Conservation (phyloP, 306 rosid species). For the Lagenaria siceraria region DNA sequence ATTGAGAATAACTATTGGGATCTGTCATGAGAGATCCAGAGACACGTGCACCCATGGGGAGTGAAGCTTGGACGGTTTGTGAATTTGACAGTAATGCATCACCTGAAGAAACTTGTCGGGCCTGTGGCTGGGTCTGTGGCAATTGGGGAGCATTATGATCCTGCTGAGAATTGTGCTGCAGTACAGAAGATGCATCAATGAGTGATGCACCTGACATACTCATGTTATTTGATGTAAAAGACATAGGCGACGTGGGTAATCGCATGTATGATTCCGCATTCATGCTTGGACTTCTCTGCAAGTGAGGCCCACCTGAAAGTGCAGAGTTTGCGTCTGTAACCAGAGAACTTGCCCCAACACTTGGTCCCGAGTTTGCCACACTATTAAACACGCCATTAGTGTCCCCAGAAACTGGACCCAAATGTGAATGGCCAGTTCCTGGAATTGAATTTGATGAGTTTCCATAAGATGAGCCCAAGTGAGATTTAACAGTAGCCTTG, state of each 20-base stretch:
- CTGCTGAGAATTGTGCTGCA: constrained; percentile 74
- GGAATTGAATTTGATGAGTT: constrained; percentile 66
- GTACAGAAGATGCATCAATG: constrained; percentile 78
- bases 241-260: constrained; percentile 82
- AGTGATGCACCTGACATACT: constrained; percentile 83
- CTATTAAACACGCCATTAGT: constrained; percentile 54
- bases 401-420: constrained; percentile 79
- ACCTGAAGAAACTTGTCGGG: constrained; percentile 59
- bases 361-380: constrained; percentile 82
- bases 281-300: constrained; percentile 95
- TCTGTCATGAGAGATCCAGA: constrained; percentile 62
- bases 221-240: constrained; percentile 80
- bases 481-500: constrained; percentile 67
- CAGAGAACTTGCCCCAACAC: constrained; percentile 92
- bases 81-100: constrained; percentile 41
- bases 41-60: constrained; percentile 42
- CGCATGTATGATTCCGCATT: constrained; percentile 75
- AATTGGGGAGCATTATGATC: constrained; percentile 56
- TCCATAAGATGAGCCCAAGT: constrained; percentile 71
- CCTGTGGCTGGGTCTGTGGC: constrained; percentile 49
- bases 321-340: constrained; percentile 98
- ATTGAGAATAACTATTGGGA: constrained; percentile 47
- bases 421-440: constrained; percentile 62
- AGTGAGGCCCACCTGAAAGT: constrained; percentile 69
- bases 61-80: constrained; percentile 38